Evolutionary conservation across 345 rosid species (phyloP), one percentile per base, ranked within the genome.

Genomic region (Excoecaria cochinchinensis): DNA sequence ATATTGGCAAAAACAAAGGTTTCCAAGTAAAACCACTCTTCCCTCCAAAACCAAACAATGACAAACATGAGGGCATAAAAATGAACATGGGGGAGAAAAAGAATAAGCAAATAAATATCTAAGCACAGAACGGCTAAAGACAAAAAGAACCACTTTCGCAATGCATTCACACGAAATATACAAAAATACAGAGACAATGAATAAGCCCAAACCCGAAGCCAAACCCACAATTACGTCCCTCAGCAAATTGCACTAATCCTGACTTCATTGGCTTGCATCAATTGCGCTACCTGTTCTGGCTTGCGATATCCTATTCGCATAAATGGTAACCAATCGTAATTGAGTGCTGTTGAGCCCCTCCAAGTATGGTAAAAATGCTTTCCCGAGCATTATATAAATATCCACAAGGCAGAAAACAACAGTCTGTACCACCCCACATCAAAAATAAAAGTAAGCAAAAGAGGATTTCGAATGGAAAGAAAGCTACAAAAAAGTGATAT

Each of bases 351-450:
- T 95, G 44, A 95, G 89, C 70, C 97, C 92, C 81, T 91, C 98
- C 92, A 95, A 80, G 89, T 93, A 84, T 1, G 97, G 98, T 80
- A 93, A 86, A 85, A 95, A 95, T 71, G 97, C 89, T 84, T 95
- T 91, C 76, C 99, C 99, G 4, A 95, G 93, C 97, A 95, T 91
- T 67, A 95, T 95, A 58, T 95, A 95, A 59, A 93, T 91, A 79
- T 95, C 99, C 88, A 95, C 99, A 77, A 95, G 84, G 81, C 99
- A 95, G 89, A 95, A 95, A 73, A 95, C 99, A 63, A 95, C 99
- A 1, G 98, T 90, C 99, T 95, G 97, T 74, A 78, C 56, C 81
- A 46, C 38, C 40, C 48, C 38, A 40, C 53, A 71, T 10, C 69
- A 64, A 62, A 59, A 69, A 72, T 72, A 1, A 52, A 5, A 47